Conservation (phyloP, 495 filamentous ascomycete species). For the Penicillium goetzii region DNA sequence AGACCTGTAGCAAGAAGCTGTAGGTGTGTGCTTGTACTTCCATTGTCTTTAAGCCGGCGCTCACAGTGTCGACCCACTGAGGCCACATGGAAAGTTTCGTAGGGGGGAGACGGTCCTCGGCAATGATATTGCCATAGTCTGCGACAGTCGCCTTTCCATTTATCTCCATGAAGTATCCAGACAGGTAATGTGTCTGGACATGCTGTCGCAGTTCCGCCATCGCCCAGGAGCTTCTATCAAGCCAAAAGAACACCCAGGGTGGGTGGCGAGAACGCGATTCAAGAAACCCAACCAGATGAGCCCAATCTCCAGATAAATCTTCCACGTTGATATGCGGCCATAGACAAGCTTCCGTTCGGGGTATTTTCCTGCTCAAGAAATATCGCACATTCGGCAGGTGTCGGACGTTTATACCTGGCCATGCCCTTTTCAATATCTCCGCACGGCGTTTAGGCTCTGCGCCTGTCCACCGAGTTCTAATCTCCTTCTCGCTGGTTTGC, state of each 20-base stretch:
- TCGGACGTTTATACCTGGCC: background rate
- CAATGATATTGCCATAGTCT: background rate
- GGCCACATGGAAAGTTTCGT: background rate
- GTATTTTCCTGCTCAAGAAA: background rate
- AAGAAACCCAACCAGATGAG: background rate
- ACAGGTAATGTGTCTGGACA: background rate
- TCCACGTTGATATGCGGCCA: background rate
- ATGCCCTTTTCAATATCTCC: background rate
- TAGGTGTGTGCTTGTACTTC: background rate
- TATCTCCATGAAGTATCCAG: background rate
- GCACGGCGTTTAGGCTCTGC: background rate
- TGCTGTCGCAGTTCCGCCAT: no score
- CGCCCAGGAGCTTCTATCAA: background rate
- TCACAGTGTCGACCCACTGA: no score
- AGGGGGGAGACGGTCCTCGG: background rate
- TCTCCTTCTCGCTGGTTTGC: background rate
- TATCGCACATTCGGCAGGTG: background rate
- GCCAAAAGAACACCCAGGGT: background rate
- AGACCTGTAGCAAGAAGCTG: background rate
- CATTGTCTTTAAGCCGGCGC: background rate
- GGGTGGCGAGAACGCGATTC: background rate
- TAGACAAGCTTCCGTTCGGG: background rate
- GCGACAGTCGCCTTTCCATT: background rate
- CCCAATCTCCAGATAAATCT: background rate
- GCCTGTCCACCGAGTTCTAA: background rate